Percentiles rank a stretch among this genome's conserved stretches.
These are phyloP conservation scores for Cryphonectria naterciae DNA, from an alignment of 2,329 filamentous ascomycete genomes.

Conservation along the genomic window DNA sequence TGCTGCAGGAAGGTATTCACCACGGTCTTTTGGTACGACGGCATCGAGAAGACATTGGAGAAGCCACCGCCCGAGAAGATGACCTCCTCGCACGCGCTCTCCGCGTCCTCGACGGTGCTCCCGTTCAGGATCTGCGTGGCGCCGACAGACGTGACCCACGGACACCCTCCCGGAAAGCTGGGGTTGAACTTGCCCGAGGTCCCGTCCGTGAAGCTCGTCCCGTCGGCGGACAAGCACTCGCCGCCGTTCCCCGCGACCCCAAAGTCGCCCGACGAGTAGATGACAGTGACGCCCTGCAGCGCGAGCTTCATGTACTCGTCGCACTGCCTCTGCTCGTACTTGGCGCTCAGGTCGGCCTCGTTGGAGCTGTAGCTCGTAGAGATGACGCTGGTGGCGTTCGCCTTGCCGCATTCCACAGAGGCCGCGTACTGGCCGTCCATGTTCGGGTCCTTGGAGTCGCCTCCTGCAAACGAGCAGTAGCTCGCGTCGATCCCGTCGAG, in stretches of 20 bases:
- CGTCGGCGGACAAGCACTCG: slow-evolving; percentile 41
- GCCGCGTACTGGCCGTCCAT: slow-evolving; percentile 42
- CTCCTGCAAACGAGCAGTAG: slow-evolving; percentile 50
- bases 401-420: slow-evolving; percentile 50
- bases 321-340: slow-evolving; percentile 57
- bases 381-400: slow-evolving; percentile 55
- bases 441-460: slow-evolving; percentile 42
- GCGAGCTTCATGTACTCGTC: slow-evolving; percentile 62
- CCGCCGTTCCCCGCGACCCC: slow-evolving; percentile 48
- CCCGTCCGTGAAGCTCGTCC: slow-evolving; percentile 36
- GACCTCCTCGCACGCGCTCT: slow-evolving; percentile 50
- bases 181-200: slow-evolving; percentile 51
- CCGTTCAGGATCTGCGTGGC: slow-evolving; percentile 50
- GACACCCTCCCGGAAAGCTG: slow-evolving; percentile 51
- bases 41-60: slow-evolving; percentile 52
- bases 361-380: slow-evolving; percentile 58
- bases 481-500: slow-evolving; percentile 49
- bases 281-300: slow-evolving; percentile 53
- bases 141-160: slow-evolving; percentile 55
- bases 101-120: slow-evolving; percentile 42
- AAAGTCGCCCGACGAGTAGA: slow-evolving; percentile 56
- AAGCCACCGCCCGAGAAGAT: slow-evolving; percentile 55
- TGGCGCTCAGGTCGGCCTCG: slow-evolving; percentile 52
- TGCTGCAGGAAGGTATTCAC: slow-evolving; percentile 47
- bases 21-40: slow-evolving; percentile 50